Base-by-base conservation (phyloP, 352 stramenopile species). In the Globisporangium viniferum region DNA sequence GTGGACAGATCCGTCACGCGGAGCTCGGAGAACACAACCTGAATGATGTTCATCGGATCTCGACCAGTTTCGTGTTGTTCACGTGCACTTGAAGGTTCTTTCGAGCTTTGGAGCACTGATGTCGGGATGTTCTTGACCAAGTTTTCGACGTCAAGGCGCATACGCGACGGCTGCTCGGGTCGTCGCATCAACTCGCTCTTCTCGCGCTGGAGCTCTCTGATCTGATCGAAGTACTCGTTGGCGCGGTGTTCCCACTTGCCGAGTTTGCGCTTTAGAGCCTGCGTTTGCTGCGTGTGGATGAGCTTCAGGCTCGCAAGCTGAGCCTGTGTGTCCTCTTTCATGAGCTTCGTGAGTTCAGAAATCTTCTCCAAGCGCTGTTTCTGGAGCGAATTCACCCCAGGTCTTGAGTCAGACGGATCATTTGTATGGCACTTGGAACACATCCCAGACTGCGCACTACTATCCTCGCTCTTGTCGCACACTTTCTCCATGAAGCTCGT, bases 221-320 rank as follows among this genome's bases (percentile, higher is more conserved):
- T 72, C 56, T 82, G 61, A 18, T 54, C 31, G 46, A 80, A 46
- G 44, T 75, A 80, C 33, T 62, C 41, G 18, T 55, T 69, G 3
- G 72, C 73, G 18, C 67, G 64, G 2, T 69, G 27, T 44, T 80
- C 57, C 61, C 60, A 76, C 29, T 67, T 62, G n/a, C 61, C 59
- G 2, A 31, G 33, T 46, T 79, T 62, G 12, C 67, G 71, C 20
- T 65, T 46, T 15, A 80, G 53, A 20, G 53, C 15, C 27, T 74
- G 69, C 49, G 67, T 66, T 36, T 75, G 59, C 49, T 75, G 59
- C 15, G 24, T 57, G 41, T 56, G 70, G 14, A 56, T 64, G 14
- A 55, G 71, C 62, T 58, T 77, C 29, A 70, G 59, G 53, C 74
- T 74, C 31, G 61, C 36, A 18, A 82, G 22, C 44, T 82, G 66